These are phyloP conservation scores for Neospermospora avenae DNA, from an alignment of 2,329 filamentous ascomycete genomes.

Conservation along the genomic window DNA sequence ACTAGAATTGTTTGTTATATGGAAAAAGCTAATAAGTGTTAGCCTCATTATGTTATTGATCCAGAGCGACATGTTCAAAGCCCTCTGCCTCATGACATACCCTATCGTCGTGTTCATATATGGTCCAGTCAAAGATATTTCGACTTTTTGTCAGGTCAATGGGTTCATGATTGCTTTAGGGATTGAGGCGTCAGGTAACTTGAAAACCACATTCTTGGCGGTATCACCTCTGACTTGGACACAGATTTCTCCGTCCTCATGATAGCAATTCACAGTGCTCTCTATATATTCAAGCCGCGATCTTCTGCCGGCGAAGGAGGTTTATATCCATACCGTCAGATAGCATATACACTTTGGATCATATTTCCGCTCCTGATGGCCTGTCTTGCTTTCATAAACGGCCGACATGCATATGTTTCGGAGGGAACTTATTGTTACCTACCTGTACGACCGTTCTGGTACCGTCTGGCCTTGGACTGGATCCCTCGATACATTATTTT, in stretches of 20 bases:
- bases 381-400: constrained; percentile 59
- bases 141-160: constrained; percentile 62
- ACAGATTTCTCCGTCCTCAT: constrained; percentile 66
- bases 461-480: constrained; percentile 66
- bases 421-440: constrained; percentile 69
- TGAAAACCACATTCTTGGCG: not conserved
- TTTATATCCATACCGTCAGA: constrained; percentile 63
- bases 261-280: constrained; percentile 68
- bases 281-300: constrained; percentile 65
- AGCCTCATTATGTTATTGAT: constrained; percentile 72
- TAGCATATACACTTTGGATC: constrained; percentile 56
- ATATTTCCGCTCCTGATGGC: constrained; percentile 58
- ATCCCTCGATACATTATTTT: constrained; percentile 70
- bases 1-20: not conserved
- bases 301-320: constrained; percentile 53
- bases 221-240: constrained; percentile 7
- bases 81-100: constrained; percentile 64
- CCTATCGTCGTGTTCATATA: constrained; percentile 54
- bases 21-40: constrained; percentile 7
- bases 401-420: constrained; percentile 52
- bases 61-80: constrained; percentile 68
- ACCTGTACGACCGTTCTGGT: constrained; percentile 65
- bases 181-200: constrained; percentile 60
- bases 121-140: constrained; percentile 48
- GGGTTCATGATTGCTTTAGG: constrained; percentile 66